Conservation (phyloP, 1,284 basidiomycete species). For the Irpex sp. region DNA sequence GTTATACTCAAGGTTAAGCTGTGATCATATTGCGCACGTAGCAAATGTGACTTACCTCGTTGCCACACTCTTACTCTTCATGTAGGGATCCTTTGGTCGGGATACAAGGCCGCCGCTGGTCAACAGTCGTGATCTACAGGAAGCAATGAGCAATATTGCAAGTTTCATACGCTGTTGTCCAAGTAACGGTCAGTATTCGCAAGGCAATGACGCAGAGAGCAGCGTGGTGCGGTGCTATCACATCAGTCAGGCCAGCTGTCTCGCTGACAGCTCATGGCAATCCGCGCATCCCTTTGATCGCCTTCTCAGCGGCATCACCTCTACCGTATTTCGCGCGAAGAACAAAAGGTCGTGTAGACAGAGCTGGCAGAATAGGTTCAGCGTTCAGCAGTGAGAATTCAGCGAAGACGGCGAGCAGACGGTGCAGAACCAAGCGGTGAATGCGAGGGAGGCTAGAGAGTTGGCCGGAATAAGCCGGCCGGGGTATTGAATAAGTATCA, state of each 20-base stretch:
- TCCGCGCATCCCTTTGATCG: not conserved
- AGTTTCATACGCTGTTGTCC: not conserved
- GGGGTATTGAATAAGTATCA: not conserved
- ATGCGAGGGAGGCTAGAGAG: not conserved
- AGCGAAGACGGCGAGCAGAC: not conserved
- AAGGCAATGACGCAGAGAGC: not conserved
- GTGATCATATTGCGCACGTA: not conserved
- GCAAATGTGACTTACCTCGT: not conserved
- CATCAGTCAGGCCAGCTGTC: not conserved
- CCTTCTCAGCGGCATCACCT: not conserved
- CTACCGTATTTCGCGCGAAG: not conserved
- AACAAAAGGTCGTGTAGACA: not conserved
- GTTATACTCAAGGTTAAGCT: not conserved
- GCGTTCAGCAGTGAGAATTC: not conserved
- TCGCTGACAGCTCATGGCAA: not conserved
- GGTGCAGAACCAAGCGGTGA: not conserved
- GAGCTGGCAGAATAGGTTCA: not conserved
- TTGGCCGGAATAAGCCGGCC: not conserved
- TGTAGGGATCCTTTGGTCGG: not conserved
- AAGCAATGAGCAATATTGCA: not conserved
- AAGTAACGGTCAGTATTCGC: too few species aligned
- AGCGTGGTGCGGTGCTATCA: not conserved
- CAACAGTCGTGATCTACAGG: not conserved
- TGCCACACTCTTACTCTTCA: not conserved
- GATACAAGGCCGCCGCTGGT: not conserved